Evolutionary conservation across 164 flowering plant genomes (phyloP).

Genomic region (Tinospora cordifolia): DNA sequence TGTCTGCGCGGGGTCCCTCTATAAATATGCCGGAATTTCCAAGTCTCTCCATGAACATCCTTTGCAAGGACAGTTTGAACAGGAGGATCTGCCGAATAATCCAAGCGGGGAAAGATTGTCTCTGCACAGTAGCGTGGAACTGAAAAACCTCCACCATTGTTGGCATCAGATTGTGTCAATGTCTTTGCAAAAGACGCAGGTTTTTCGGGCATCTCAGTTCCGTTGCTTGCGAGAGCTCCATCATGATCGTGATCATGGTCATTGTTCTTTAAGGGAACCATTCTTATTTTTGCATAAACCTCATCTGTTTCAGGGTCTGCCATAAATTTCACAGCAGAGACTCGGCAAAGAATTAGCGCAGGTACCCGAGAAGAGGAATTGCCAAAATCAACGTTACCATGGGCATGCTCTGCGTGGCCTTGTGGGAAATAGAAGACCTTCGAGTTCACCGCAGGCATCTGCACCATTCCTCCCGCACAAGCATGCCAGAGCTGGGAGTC

Average conservation of each 20-base stretch:
- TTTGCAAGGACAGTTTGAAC: conserved; percentile 78
- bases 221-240: conserved; percentile 21
- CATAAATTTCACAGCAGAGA: conserved; percentile 49
- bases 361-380: conserved; percentile 29
- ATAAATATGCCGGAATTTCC: conserved; percentile 94
- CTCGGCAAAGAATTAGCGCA: conserved; percentile 49
- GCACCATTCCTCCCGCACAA: conserved; percentile 96
- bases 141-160: conserved; percentile 94
- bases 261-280: conserved; percentile 36
- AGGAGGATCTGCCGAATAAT: conserved; percentile 82
- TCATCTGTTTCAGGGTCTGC: conserved; percentile 89
- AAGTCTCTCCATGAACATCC: conserved; percentile 86
- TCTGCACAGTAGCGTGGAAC: conserved; percentile 96
- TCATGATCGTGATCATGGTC: conserved; percentile 35
- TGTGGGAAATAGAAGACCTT: conserved; percentile 84
- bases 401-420: conserved; percentile 84
- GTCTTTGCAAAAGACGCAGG: conserved; percentile 85
- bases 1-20: conserved; percentile 93
- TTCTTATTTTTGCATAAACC: conserved; percentile 57
- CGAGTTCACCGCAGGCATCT: conserved; percentile 69
- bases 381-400: conserved; percentile 40
- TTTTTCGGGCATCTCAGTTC: conserved; percentile 40
- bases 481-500: conserved; percentile 97
- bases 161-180: conserved; percentile 91
- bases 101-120: conserved; percentile 87